A percentile compares a stretch with the other conserved stretches of the same genome.
Conservation (phyloP, 176 grass and related monocot species). For the Chrysopogon serrulatus region DNA sequence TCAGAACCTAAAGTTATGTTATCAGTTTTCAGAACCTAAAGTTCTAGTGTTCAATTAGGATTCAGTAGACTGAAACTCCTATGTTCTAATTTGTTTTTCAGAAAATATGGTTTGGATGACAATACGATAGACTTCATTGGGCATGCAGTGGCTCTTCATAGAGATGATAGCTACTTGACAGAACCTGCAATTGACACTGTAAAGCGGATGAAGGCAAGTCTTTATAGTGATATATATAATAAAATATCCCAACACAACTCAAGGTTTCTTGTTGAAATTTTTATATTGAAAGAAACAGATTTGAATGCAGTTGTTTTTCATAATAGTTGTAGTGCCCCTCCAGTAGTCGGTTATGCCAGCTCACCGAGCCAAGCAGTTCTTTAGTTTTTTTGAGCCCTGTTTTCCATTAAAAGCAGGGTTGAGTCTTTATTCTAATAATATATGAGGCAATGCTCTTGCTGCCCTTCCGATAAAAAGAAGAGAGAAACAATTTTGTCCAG, state of each 20-base stretch:
- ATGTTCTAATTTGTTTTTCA: conserved; percentile 23
- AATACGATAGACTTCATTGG: conserved; percentile 97
- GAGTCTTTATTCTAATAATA: neutral
- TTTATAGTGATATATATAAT: neutral
- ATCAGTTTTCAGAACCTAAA: too few relatives aligned
- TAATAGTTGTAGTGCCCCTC: neutral
- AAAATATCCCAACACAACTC: neutral
- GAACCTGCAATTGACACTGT: conserved; percentile 89
- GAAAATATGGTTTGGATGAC: conserved; percentile 92
- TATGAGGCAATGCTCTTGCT: neutral
- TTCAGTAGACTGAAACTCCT: neutral
- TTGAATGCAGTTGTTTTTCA: neutral
- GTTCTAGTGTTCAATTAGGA: neutral
- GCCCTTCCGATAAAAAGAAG: neutral
- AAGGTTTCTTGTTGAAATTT: neutral
- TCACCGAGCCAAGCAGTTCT: neutral
- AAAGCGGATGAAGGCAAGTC: conserved; percentile 80
- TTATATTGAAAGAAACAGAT: neutral
- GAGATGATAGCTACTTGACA: conserved; percentile 69
- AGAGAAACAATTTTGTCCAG: neutral
- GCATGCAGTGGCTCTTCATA: conserved; percentile 88
- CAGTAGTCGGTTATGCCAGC: neutral
- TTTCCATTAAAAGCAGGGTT: too few relatives aligned
- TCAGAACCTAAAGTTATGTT: neutral
- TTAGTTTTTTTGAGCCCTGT: neutral